Evolutionary conservation across 2,329 filamentous ascomycete genomes (phyloP), one percentile per base, ranked within the genome.

Genomic region (Arthroderma sp.): DNA sequence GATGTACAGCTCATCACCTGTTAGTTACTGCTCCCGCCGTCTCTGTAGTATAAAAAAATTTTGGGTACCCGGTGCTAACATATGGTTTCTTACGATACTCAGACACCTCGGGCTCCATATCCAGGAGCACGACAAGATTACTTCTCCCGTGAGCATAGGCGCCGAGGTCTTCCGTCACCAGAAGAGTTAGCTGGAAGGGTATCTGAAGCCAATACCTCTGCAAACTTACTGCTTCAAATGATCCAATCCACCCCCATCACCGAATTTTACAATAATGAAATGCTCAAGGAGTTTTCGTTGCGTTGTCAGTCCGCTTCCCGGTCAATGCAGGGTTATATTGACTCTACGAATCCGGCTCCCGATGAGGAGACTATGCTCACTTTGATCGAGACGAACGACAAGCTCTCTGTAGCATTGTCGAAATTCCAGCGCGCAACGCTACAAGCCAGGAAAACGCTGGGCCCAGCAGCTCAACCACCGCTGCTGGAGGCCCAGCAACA

Each of bases 281-380:
- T 98, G 43, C 80, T 95, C 60, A 83, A 81, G 59, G 91, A 98
- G 66, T 96, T 98, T 60, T 78, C 81, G 40, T 82, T 91, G 54
- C 81, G 91, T 27, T 96, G 89, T 59, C 78, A 81, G 50, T 76
- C 78, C 45, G 89, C 89, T 4, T 81, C 84, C 43, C 75, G 81
- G 44, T 85, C 83, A 57, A 79, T 96, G 54, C 87, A 95, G 57
- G 72, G 73, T 30, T 96, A 93, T 65, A 94, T 96, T 71, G 73
- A 80, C 36, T 77, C 80, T 39, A 80, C 83, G 46, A 76, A 85
- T 58, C 88, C 89, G 0, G 61, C 77, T 1, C 88, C 89, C 0
- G 91, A 96, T 61, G 89, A 94, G 56, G 83, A 94, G 53, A 96
- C 89, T 1, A 86, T 96, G 75, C 80, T 91, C 59, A 88, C 80